Conservation (phyloP, 371 early-diverging fungal species). For the Mycotypha africana region DNA sequence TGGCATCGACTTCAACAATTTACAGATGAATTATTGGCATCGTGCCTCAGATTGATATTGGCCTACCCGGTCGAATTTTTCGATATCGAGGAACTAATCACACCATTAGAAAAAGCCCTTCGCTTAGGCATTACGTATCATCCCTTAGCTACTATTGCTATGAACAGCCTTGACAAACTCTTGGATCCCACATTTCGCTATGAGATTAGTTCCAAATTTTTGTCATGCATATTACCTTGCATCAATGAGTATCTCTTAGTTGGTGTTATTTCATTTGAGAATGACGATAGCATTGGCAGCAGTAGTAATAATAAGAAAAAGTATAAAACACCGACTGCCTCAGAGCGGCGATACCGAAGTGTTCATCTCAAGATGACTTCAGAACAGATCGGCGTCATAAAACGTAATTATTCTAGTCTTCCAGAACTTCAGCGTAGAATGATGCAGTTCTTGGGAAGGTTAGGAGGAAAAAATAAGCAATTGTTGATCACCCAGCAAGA, state of each 20-base stretch:
- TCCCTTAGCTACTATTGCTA: slow-evolving; percentile 56
- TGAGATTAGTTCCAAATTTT: slow-evolving; percentile 12
- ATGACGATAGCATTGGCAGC: neutral
- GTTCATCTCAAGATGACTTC: slow-evolving; percentile 8
- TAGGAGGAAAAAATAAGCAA: slow-evolving; percentile 59
- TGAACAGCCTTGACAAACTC: slow-evolving; percentile 61
- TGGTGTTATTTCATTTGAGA: slow-evolving; percentile 20
- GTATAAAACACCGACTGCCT: slow-evolving; percentile 9
- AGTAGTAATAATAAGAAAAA: slow-evolving; percentile 1
- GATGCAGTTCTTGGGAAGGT: slow-evolving; percentile 58
- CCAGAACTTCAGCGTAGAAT: slow-evolving; percentile 58
- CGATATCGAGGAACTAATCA: slow-evolving; percentile 36
- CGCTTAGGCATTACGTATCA: slow-evolving; percentile 64
- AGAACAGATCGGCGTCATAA: slow-evolving; percentile 14
- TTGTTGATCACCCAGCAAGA: too few relatives aligned
- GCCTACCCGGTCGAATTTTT: slow-evolving; percentile 58
- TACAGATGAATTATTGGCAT: slow-evolving; percentile 73
- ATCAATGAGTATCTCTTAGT: slow-evolving; percentile 66
- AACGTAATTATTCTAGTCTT: slow-evolving; percentile 10
- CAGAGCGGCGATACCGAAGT: slow-evolving; percentile 7
- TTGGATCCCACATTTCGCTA: slow-evolving; percentile 27
- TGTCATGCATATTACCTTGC: slow-evolving; percentile 46
- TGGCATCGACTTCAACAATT: slow-evolving; percentile 59
- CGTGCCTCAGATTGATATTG: slow-evolving; percentile 63
- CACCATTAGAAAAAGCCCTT: slow-evolving; percentile 59